Base-by-base conservation (phyloP, 306 rosid genomes). In the Bauhinia variegata region DNA sequence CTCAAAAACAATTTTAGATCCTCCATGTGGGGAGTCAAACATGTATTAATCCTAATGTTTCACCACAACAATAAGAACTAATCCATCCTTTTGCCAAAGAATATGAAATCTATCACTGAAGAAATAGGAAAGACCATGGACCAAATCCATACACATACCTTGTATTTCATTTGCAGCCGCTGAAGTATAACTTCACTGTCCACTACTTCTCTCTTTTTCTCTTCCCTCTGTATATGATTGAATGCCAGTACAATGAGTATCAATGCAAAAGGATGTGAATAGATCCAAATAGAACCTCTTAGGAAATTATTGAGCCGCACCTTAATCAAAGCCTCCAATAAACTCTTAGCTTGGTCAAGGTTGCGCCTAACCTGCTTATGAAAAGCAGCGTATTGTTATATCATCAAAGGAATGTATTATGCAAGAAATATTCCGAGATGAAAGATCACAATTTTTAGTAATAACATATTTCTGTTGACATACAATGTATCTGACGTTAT, bases 301-400 rank as follows among this genome's bases (percentile, higher is more conserved):
- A 13, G 17, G 39, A 65, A 5, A 46, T 57, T 30, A 18, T 55
- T 44, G 73, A 74, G 61, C 69, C 70, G 38, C 17, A 91, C 97
- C 97, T 89, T 89, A 67, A 92, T 92, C 79, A 92, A 77, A 67
- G 97, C 85, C 63, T 92, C 96, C 77, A 89, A 62, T 57, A 92
- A 77, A 77, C 91, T 87, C 87, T 92, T 92, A 37, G 97, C 97
- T 84, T 92, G 97, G 69, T 92, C 96, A 60, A 92, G 91, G 85
- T 92, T 92, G 82, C 97, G 97, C 81, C 97, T 82, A 48, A 91
- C 97, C 97, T 91, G 84, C 62, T 61, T 53, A 61, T 28, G 9
- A 39, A 60, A 11, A n/a, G 68, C 65, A 75, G 58, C 28, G 42
- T 46, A 54, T 51, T 28, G 51, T 41, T 7, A 41, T 7, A 41